Percentiles rank a stretch among this genome's conserved stretches.
phyloP scores from a whole-genome alignment of 2,329 filamentous ascomycete genomes.

The Arthrocladium fulminans region DNA sequence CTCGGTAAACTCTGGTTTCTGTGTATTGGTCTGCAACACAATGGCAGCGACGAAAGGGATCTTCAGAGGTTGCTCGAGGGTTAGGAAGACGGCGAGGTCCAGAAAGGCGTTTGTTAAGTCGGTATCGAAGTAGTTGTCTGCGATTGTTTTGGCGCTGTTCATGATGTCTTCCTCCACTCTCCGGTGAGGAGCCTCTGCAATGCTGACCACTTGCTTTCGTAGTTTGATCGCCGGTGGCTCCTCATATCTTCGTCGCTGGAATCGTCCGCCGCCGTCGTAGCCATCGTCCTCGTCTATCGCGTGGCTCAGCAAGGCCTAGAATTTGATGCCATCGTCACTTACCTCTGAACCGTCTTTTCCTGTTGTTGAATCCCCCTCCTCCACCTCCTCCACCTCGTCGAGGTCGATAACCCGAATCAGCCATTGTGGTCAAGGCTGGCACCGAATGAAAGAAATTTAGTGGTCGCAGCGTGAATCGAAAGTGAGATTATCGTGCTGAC shows the following conservation, averaged over 20 bases:
- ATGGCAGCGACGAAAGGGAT: slow-evolving; percentile 89
- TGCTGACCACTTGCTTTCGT: slow-evolving; percentile 66
- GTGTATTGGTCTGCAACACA: slow-evolving; percentile 66
- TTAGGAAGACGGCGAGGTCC: slow-evolving; percentile 64
- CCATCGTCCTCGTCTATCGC: slow-evolving; percentile 51
- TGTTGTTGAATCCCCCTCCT: slow-evolving; percentile 48
- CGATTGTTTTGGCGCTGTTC: slow-evolving; percentile 64
- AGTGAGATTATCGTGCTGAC: too few species aligned
- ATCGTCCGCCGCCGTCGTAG: slow-evolving; percentile 65
- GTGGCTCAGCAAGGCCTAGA: slow-evolving; percentile 23
- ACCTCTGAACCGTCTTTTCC: slow-evolving; percentile 78
- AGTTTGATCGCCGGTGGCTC: slow-evolving; percentile 63
- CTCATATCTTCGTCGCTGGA: slow-evolving; percentile 65
- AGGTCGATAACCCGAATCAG: slow-evolving; percentile 48
- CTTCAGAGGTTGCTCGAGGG: slow-evolving; percentile 89
- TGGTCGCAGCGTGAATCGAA: too few species aligned
- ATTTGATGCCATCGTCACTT: too few species aligned
- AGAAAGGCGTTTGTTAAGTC: slow-evolving; percentile 66
- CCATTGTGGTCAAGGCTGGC: slow-evolving; percentile 37
- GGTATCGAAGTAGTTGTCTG: slow-evolving; percentile 78
- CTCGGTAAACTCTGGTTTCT: slow-evolving; percentile 64
- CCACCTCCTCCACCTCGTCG: slow-evolving; percentile 25
- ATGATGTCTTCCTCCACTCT: slow-evolving; percentile 70
- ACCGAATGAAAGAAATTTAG: too few species aligned
- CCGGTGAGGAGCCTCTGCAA: slow-evolving; percentile 66